These are phyloP conservation scores for Auxenochlorella pyrenoidosa DNA, from an alignment of 139 green algal species.

Conservation along the genomic window DNA sequence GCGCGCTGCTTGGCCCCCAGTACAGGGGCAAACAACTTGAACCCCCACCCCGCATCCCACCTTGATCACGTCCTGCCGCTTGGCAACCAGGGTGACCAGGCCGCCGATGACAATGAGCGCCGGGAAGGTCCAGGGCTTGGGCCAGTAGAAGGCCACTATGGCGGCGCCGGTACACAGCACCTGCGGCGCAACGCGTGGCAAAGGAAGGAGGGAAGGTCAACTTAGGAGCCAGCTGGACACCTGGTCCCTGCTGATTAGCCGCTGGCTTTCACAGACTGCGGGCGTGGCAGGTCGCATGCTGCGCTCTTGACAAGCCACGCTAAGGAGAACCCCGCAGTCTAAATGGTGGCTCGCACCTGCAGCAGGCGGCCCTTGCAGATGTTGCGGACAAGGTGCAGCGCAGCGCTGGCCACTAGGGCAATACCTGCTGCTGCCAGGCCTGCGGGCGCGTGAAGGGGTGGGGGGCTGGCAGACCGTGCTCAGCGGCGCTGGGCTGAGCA, in stretches of 20 bases:
- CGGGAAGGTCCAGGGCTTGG: constrained; percentile 83
- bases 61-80: constrained; percentile 49
- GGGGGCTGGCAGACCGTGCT: too few species aligned
- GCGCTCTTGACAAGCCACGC: background rate
- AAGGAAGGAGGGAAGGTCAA: background rate
- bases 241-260: background rate
- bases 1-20: too few species aligned
- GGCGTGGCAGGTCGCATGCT: background rate
- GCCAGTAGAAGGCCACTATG: constrained; percentile 80
- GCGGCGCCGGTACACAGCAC: constrained; percentile 49
- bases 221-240: background rate
- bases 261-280: background rate
- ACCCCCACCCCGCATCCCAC: background rate
- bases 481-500: background rate
- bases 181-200: background rate
- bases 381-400: constrained; percentile 74
- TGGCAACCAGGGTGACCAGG: constrained; percentile 62
- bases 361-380: constrained; percentile 69
- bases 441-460: background rate
- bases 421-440: constrained; percentile 54
- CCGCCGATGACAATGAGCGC: constrained; percentile 68
- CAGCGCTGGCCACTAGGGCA: constrained; percentile 86
- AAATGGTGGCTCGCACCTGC: constrained; percentile 37
- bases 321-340: background rate
- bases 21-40: too few species aligned